Conservation (phyloP, 2,329 filamentous ascomycete genomes). For the Chrysoporthe deuterocubensis region DNA sequence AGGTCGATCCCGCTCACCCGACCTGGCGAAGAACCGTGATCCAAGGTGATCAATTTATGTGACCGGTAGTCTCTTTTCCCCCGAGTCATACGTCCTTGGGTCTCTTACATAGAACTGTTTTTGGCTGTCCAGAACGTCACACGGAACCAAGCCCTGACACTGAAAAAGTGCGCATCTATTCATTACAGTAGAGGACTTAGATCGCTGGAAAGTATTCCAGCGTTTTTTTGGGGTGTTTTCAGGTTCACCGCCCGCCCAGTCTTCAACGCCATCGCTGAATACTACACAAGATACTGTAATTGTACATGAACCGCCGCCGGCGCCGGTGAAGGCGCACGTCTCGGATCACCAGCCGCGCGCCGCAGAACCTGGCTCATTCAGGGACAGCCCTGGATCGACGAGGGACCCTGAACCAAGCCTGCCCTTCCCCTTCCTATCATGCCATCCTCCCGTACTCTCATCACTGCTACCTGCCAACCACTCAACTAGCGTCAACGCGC, state of each 20-base stretch:
- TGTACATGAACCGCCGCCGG: too few species aligned
- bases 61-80: too few species aligned
- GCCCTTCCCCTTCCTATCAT: slow-evolving; percentile 8
- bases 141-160: not conserved
- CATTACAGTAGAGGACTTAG: too few species aligned
- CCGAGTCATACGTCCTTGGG: too few species aligned
- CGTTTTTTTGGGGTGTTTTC: too few species aligned
- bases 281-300: too few species aligned
- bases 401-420: slow-evolving; percentile 6
- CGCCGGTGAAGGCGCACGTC: not conserved
- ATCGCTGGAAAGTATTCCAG: too few species aligned
- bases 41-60: too few species aligned
- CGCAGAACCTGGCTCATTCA: not conserved
- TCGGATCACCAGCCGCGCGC: not conserved
- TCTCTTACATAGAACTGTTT: too few species aligned
- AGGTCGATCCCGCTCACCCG: too few species aligned
- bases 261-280: slow-evolving; percentile 2
- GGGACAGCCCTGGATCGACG: slow-evolving; percentile 3
- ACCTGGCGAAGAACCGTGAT: too few species aligned
- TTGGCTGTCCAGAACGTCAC: not conserved
- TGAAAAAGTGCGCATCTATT: not conserved
- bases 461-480: slow-evolving; percentile 43
- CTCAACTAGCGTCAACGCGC: slow-evolving; percentile 44
- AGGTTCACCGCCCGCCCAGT: not conserved
- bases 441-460: not conserved